phyloP scores from a whole-genome alignment of 192 early-diverging fungal species.

The Glomus cerebriforme region DNA sequence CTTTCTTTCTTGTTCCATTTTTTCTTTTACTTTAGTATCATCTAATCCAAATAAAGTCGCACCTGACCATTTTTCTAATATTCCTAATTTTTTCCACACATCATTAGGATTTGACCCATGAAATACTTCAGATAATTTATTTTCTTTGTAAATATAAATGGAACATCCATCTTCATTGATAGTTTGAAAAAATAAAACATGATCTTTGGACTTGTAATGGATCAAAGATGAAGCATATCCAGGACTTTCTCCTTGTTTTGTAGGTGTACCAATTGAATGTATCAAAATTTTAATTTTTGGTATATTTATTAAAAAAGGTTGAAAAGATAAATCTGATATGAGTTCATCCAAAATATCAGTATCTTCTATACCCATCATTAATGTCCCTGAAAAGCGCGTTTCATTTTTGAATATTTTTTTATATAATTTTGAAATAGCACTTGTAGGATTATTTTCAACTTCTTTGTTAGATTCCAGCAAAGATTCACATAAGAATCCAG shows the following conservation, averaged over 20 bases:
- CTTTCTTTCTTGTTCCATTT: background rate
- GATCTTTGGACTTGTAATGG: background rate
- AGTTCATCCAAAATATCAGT: background rate
- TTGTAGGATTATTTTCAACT: background rate
- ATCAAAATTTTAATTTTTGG: background rate
- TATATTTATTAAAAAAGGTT: background rate
- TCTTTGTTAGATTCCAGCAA: background rate
- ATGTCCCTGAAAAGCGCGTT: background rate
- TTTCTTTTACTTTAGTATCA: background rate
- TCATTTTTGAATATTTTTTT: background rate
- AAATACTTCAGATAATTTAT: background rate
- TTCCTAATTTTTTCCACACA: constrained; percentile 5
- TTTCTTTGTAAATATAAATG: constrained; percentile 2
- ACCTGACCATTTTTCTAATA: background rate
- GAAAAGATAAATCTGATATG: background rate
- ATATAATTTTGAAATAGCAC: background rate
- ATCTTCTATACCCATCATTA: background rate
- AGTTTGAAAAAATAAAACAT: background rate
- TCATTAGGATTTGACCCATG: background rate
- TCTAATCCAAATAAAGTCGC: background rate
- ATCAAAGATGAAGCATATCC: background rate
- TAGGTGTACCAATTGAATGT: background rate
- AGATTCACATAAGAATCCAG: background rate
- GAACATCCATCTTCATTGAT: background rate
- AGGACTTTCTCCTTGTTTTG: background rate